Base-by-base conservation (phyloP, 345 rosid genomes). In the Populus deltoides region DNA sequence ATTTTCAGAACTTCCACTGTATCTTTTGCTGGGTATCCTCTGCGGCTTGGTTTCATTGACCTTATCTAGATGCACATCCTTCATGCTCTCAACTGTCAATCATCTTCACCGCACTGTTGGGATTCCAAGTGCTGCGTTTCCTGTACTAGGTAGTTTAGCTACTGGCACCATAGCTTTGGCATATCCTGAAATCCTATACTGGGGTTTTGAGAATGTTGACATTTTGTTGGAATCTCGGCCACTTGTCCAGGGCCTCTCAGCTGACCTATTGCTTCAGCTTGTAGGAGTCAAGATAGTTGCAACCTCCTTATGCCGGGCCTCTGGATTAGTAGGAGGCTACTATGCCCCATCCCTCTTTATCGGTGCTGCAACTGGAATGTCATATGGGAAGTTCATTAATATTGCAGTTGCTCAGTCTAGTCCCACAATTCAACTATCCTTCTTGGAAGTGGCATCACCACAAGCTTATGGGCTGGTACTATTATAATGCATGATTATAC, bases 381-480 rank as follows among this genome's bases (percentile, higher is more conserved):
- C 98, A 36, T 94, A 93, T 82, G 98, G 98, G 74, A 93, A 94
- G 77, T 79, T 92, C 78, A 87, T 94, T 83, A 85, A 87, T 82
- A 81, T 87, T 70, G 92, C 83, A 75, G 83, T 91, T 82, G 81
- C 91, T 75, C 89, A 89, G 82, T 83, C 84, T 39, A 78, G 86
- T 80, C 86, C 92, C 63, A 81, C 81, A 6, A 17, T 89, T 73
- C 83, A 80, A 78, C 86, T 90, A 84, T 90, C 97, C 70, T 38
- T 94, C 78, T 76, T 93, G 83, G 98, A 94, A 86, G 95, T 90
- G 80, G 98, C 98, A 17, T 90, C 97, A 0, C 98, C 97, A 36
- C 98, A 93, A 87, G 98, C 98, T 41, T 94, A 94, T 88, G 98
- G 98, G 86, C 87, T 93, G 97, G 97, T 92, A 91, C 70, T 79